Conservation (phyloP, 108 stramenopile genomes). For the Nitzschia inconspicua region DNA sequence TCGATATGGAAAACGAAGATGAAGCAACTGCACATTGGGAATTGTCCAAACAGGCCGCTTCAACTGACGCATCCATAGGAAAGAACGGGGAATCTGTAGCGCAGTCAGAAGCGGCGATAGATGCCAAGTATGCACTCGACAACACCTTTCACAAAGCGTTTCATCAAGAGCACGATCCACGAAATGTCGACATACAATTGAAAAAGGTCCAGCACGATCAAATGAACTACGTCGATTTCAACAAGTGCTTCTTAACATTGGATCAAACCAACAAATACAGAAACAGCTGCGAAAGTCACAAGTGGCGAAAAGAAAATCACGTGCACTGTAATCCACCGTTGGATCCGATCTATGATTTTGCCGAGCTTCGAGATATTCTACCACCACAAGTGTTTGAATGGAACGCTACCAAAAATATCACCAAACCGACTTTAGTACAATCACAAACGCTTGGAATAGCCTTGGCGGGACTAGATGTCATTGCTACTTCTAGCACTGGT, state of each 20-base stretch:
- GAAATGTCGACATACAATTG: conserved; percentile 35
- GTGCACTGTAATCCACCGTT: conserved; percentile 41
- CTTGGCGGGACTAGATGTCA: conserved; percentile 57
- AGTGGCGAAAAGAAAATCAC: conserved; percentile 55
- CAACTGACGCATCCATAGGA: neutral
- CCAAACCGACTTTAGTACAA: conserved; percentile 93
- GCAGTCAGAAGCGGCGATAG: neutral
- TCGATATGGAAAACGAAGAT: conserved; percentile 80
- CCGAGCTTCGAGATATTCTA: conserved; percentile 31
- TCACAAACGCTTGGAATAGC: conserved; percentile 68
- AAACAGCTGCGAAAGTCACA: conserved; percentile 19
- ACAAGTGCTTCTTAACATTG: conserved; percentile 12
- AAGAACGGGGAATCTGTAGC: neutral
- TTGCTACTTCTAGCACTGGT: conserved; percentile 83
- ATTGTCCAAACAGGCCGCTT: neutral
- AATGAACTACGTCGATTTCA: conserved; percentile 26
- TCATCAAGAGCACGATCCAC: neutral
- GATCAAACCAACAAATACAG: neutral
- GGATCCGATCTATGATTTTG: conserved; percentile 64
- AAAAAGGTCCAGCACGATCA: conserved; percentile 18
- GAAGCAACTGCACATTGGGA: conserved; percentile 81
- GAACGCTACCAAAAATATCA: conserved; percentile 42
- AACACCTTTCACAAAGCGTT: conserved; percentile 26
- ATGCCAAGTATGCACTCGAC: conserved; percentile 5
- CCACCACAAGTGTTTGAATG: conserved; percentile 21